These are phyloP conservation scores for Zostera marina DNA, from an alignment of 116 monocot genomes.

Conservation along the genomic window DNA sequence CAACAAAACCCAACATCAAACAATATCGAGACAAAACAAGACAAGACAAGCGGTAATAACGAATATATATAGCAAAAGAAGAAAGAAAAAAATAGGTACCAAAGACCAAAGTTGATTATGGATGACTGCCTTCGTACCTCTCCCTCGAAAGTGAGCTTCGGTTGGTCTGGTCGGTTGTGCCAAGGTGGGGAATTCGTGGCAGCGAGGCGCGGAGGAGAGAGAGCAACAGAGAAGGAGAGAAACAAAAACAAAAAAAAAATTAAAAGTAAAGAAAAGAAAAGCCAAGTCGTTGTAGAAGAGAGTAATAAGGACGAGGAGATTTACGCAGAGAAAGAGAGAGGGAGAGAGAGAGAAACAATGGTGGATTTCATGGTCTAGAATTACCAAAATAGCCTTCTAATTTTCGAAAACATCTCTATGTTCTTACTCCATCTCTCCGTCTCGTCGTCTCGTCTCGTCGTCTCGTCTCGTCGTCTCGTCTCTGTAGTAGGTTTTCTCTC, in stretches of 20 bases:
- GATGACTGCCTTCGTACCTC: slow-evolving; percentile 4
- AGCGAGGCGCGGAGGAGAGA: background rate
- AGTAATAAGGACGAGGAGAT: background rate
- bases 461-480: no score
- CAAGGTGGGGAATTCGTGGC: slow-evolving; percentile 5
- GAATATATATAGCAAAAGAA: background rate
- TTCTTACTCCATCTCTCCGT: no score
- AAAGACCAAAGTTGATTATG: background rate
- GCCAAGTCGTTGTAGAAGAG: slow-evolving; percentile 3
- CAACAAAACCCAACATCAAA: slow-evolving; percentile 3
- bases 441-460: no score
- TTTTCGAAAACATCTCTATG: no score
- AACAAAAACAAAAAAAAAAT: background rate
- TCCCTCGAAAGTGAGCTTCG: background rate
- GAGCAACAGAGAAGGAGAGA: slow-evolving; percentile 2
- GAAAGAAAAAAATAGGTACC: no score
- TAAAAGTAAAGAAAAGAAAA: slow-evolving; percentile 1
- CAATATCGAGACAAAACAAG: background rate
- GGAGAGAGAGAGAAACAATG: background rate
- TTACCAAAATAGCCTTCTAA: background rate
- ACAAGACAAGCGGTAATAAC: background rate
- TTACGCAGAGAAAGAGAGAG: slow-evolving; percentile 1
- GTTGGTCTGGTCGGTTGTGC: background rate
- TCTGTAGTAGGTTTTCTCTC: no score
- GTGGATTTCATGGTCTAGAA: background rate